Evolutionary conservation across 2,329 filamentous ascomycete species (phyloP).

Genomic region (Metarhizium humberi): DNA sequence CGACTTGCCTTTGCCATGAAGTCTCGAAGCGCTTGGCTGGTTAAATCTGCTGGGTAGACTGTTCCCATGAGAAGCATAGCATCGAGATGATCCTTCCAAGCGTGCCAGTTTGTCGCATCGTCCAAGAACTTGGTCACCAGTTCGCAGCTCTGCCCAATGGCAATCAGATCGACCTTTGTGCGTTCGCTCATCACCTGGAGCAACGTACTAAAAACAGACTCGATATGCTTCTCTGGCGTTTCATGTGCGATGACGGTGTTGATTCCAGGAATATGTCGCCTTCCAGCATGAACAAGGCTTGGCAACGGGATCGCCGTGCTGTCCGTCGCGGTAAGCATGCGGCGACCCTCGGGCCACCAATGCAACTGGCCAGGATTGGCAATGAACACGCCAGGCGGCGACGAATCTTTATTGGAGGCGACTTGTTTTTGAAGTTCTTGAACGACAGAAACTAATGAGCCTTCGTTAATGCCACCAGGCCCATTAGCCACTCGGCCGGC

Average conservation of each 20-base stretch:
- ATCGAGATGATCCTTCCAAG: constrained; percentile 32
- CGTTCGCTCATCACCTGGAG: constrained; percentile 38
- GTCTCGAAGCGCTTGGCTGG: constrained; percentile 32
- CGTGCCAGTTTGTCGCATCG: constrained; percentile 38
- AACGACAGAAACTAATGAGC: constrained; percentile 60
- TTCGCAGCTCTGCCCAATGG: constrained; percentile 57
- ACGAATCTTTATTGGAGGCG: constrained; percentile 22
- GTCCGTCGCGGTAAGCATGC: constrained; percentile 47
- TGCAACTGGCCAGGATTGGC: constrained; percentile 69
- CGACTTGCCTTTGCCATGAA: constrained; percentile 43
- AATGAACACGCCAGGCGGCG: constrained; percentile 55
- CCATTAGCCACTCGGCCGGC: constrained; percentile 59
- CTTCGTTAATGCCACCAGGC: constrained; percentile 55
- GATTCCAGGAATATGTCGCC: constrained; percentile 38
- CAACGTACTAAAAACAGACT: constrained; percentile 56
- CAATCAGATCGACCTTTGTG: constrained; percentile 60
- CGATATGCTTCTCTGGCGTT: constrained; percentile 50
- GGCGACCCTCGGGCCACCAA: constrained; percentile 60
- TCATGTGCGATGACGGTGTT: constrained; percentile 57
- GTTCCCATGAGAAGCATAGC: constrained; percentile 43
- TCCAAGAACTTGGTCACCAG: constrained; percentile 50
- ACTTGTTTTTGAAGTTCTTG: constrained; percentile 29
- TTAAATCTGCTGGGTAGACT: constrained; percentile 28
- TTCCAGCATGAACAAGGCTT: constrained; percentile 50
- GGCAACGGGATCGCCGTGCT: constrained; percentile 52